Base-by-base conservation (phyloP, 2,329 filamentous ascomycete species). In the Neonectria ditissima region DNA sequence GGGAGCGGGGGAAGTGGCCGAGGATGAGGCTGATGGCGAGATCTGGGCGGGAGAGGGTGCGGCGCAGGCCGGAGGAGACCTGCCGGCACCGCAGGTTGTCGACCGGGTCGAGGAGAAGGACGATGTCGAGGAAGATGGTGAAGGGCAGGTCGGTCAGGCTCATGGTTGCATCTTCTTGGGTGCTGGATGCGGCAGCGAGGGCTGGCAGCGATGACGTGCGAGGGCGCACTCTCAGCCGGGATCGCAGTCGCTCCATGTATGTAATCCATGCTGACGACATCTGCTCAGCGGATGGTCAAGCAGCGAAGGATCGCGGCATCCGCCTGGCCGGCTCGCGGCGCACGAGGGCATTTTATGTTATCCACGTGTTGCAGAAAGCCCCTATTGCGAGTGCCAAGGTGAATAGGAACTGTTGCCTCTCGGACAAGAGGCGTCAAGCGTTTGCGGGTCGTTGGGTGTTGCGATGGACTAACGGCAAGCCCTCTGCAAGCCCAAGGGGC, bases 51-150 rank as follows among this genome's bases (percentile, higher is more conserved):
- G 81, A 80, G 67, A 90, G 88, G 9, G 83, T 82, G 14, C 74
- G 71, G 37, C 80, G 74, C 80, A 86, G 87, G 10, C 75, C 72
- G 41, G 76, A 80, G 18, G 82, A 87, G 37, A 89, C 83, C 22
- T 80, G 80, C 54, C 86, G 86, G 71, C 82, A 85, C 51, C 80
- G 76, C 16, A 89, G 72, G 55, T 82, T 76, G 65, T 89, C 86
- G 18, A 70, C 75, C 2, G 87, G 80, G 1, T 82, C 74, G 16
- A 91, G 78, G 66, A 84, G 73, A 2, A 71, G 77, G 37, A 86
- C 63, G 57, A 90, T 77, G 52, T 87, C 79, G 62, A 87, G 79
- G 68, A 90, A 89, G 50, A 90, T 73, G 55, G 88, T 86, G 68
- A 82, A 81, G n/a, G 87, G 87, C 41, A 90, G 78, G 16, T 80